Evolutionary conservation across 1,284 basidiomycete genomes (phyloP).

Genomic region (Hymenochaete sp.): DNA sequence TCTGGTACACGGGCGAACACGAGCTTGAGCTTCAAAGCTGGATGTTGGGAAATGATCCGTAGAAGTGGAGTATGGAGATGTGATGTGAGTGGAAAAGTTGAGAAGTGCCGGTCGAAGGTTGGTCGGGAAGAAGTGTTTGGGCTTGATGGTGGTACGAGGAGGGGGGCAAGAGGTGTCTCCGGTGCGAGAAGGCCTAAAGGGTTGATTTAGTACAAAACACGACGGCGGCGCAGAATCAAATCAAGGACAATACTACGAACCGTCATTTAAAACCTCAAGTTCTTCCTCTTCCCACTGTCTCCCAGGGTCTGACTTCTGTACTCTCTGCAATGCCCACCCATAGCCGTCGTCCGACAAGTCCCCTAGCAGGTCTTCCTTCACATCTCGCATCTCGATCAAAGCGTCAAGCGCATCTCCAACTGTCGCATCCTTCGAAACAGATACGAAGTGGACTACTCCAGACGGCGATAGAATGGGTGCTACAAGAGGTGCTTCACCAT

Average conservation of each 20-base stretch:
- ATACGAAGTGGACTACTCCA: conserved; percentile 54
- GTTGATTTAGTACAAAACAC: neutral
- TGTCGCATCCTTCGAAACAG: conserved; percentile 42
- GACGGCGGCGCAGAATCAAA: too few species aligned
- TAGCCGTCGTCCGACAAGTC: conserved; percentile 43
- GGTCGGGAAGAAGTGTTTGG: conserved; percentile 27
- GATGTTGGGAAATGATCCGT: conserved; percentile 65
- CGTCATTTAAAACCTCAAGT: conserved; percentile 52
- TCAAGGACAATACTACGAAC: conserved; percentile 34
- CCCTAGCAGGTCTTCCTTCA: conserved; percentile 47
- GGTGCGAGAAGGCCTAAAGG: conserved; percentile 43
- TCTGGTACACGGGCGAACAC: conserved; percentile 68
- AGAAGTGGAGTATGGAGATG: conserved; percentile 61
- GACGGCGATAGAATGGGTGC: conserved; percentile 52
- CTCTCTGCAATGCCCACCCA: conserved; percentile 65
- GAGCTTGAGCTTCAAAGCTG: conserved; percentile 45
- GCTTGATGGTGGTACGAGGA: conserved; percentile 36
- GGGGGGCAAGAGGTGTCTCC: conserved; percentile 39
- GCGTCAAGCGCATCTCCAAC: conserved; percentile 50
- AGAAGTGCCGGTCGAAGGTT: conserved; percentile 46
- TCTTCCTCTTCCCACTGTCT: conserved; percentile 64
- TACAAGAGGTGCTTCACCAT: conserved; percentile 37
- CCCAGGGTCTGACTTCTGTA: conserved; percentile 49
- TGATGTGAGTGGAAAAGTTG: conserved; percentile 62
- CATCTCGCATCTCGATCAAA: conserved; percentile 38